These are phyloP conservation scores for Begonia loranthoides DNA, from an alignment of 306 rosid species.

Conservation along the genomic window DNA sequence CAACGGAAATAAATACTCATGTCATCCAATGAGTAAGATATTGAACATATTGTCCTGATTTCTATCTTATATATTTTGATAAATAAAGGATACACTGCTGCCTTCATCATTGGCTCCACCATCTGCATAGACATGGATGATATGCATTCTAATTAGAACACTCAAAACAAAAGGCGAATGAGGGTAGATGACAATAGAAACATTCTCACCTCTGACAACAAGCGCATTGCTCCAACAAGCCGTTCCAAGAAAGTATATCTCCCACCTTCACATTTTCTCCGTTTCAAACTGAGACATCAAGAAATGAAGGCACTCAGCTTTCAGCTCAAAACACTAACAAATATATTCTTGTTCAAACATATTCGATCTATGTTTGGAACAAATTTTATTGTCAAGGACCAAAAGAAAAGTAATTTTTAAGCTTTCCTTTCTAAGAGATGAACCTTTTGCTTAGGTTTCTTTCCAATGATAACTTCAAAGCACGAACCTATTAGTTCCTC, in stretches of 20 bases:
- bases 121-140: conserved; percentile 36
- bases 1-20: conserved; percentile 4
- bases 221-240: conserved; percentile 64
- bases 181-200: conserved; percentile 1
- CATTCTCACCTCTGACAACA: conserved; percentile 46
- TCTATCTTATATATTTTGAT: too few relatives aligned
- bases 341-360: too few relatives aligned
- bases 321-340: too few relatives aligned
- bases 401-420: background rate
- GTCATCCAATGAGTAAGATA: too few relatives aligned
- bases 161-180: too few relatives aligned
- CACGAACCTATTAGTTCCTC: conserved; percentile 58
- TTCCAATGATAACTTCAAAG: conserved; percentile 49
- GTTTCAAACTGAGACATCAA: conserved; percentile 43
- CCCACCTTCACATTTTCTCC: conserved; percentile 51
- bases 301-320: too few relatives aligned
- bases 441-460: conserved; percentile 63
- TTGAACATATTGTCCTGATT: too few relatives aligned
- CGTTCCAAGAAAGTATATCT: conserved; percentile 64
- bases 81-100: conserved; percentile 68
- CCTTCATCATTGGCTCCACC: conserved; percentile 83
- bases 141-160: too few relatives aligned
- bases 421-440: conserved; percentile 66
- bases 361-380: too few relatives aligned
- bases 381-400: too few relatives aligned